Percentiles rank a stretch among this genome's conserved stretches.
Evolutionary conservation across 495 filamentous ascomycete species (phyloP).

Genomic region (Xylaria grammica): DNA sequence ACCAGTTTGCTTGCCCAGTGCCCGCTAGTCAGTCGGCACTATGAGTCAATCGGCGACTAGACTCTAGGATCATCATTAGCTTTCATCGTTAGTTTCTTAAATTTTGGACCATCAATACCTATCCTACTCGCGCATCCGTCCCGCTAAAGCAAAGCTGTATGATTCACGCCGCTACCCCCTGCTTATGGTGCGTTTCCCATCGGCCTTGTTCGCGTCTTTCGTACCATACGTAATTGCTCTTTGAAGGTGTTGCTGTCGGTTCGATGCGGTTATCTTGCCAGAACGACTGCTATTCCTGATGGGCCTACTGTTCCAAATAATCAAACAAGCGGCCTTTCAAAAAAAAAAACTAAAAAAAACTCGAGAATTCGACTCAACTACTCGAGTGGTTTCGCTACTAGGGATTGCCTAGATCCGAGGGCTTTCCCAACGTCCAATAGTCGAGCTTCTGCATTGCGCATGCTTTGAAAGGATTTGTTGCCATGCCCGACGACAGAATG

Average conservation of each 20-base stretch:
- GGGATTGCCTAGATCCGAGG: background rate
- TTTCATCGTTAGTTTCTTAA: background rate
- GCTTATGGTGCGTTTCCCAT: background rate
- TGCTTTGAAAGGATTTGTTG: background rate
- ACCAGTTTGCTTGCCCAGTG: background rate
- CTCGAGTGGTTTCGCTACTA: background rate
- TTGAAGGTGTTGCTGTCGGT: constrained; percentile 1
- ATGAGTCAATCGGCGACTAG: constrained; percentile 11
- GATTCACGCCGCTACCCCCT: background rate
- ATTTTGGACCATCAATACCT: background rate
- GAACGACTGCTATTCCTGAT: background rate
- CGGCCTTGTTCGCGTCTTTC: background rate
- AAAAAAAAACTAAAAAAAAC: background rate
- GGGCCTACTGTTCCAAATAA: constrained; percentile 11
- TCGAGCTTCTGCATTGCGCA: background rate
- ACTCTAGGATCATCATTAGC: background rate
- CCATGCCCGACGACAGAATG: constrained; percentile 14
- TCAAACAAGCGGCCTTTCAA: background rate
- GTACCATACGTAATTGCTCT: background rate
- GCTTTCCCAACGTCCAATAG: background rate
- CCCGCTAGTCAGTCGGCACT: background rate
- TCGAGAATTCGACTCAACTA: background rate
- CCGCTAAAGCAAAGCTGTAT: background rate
- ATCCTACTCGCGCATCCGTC: background rate
- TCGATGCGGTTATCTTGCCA: background rate